Base-by-base conservation (phyloP, 306 rosid genomes). In the Albizia julibrissin region DNA sequence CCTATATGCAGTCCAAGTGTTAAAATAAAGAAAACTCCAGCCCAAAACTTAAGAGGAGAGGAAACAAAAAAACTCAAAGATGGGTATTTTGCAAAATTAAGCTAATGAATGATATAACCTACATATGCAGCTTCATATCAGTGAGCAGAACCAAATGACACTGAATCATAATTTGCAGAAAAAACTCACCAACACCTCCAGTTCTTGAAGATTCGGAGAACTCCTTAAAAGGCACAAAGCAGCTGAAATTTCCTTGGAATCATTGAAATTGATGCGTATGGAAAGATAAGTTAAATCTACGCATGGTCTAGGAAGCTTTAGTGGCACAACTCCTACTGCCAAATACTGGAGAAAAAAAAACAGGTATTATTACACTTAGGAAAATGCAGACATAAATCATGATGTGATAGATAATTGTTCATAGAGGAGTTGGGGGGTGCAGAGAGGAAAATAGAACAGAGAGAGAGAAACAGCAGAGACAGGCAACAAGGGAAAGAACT, bases 141-240 rank as follows among this genome's bases (percentile, higher is more conserved):
- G 46, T 12, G 64, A 14, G 69, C 40, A 82, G 77, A 24, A 42
- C 40, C 33, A 61, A 33, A 29, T 80, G 80, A 78, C 24, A 49
- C 59, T 34, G 62, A 50, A 39, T 83, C 61, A 72, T 64, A 78
- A 70, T 70, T 37, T 71, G 84, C 65, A 70, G n/a, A 42, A 71
- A 71, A 26, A n/a, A 81, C 91, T 88, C 69, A 89, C 93, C 90
- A 88, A 79, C 78, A 91, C 79, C 85, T 91, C 93, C 50, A 88
- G 73, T 29, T 86, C 92, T 68, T 80, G 91, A 47, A 89, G 84
- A 78, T 83, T 84, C 64, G 93, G 95, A 39, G 87, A 89, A 84
- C 89, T 89, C 85, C 86, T 83, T 59, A 91, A 64, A 18, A 91
- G 58, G 90, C 85, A 88, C 31, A 88, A 75, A 72, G 90, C 85